Percentiles rank a stretch among this genome's conserved stretches.
phyloP scores from a whole-genome alignment of 1,139 yeast species.

The Kazachstania sp. region DNA sequence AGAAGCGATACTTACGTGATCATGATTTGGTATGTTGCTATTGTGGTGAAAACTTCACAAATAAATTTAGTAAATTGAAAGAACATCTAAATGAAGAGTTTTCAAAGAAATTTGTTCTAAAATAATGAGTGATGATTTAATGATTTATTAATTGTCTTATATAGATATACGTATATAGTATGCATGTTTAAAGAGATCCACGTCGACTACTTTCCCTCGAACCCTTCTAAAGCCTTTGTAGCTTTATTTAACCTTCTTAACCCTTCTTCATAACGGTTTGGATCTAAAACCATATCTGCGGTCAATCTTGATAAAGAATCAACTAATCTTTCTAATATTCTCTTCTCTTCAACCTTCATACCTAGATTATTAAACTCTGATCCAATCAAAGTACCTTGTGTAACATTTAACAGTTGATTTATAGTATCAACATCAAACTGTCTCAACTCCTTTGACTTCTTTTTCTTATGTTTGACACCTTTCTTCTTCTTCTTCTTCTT shows the following conservation, averaged over 20 bases:
- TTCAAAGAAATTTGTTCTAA: slow-evolving; percentile 14
- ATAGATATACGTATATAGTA: not conserved
- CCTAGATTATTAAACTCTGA: slow-evolving; percentile 63
- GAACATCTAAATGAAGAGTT: slow-evolving; percentile 43
- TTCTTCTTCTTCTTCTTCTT: slow-evolving; percentile 1
- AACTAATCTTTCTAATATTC: slow-evolving; percentile 70
- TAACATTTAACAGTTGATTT: slow-evolving; percentile 50
- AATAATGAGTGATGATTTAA: not conserved
- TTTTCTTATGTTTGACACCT: slow-evolving; percentile 4
- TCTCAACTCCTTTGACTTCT: slow-evolving; percentile 28
- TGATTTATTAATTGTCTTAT: not conserved
- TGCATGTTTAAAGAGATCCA: no score
- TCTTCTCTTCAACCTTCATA: slow-evolving; percentile 67
- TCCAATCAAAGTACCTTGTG: slow-evolving; percentile 40
- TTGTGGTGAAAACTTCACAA: slow-evolving; percentile 41
- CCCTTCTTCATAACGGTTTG: slow-evolving; percentile 69
- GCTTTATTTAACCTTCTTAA: slow-evolving; percentile 71
- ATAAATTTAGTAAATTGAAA: slow-evolving; percentile 42
- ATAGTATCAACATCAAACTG: slow-evolving; percentile 55
- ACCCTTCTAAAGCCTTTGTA: slow-evolving; percentile 77
- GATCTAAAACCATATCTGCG: slow-evolving; percentile 81
- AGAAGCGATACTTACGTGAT: slow-evolving; percentile 27
- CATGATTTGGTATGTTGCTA: slow-evolving; percentile 42
- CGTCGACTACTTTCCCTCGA: slow-evolving; percentile 20
- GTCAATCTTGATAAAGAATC: slow-evolving; percentile 78